Evolutionary conservation across 2,329 filamentous ascomycete genomes (phyloP), one percentile per base, ranked within the genome.

Genomic region (Cryphonectria nitschkei): DNA sequence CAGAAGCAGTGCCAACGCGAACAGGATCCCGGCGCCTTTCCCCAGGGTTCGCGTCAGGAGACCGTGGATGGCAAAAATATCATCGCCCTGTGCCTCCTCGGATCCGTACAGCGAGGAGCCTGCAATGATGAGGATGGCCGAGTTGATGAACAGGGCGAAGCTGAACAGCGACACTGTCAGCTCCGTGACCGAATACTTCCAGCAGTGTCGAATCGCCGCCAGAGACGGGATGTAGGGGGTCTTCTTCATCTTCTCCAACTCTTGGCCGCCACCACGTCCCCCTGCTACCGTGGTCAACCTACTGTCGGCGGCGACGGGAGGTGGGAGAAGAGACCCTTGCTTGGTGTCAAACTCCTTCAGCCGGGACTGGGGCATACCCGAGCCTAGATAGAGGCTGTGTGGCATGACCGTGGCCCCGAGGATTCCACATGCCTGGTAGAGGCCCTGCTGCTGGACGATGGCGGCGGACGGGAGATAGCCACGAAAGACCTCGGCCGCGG

Each of bases 61-160:
- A 52, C 85, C 80, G 81, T 97, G 91, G 75, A 97, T 97, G 50
- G 89, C 90, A 77, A 97, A 97, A 56, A 97, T 90, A 77, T 96
- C 91, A 1, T 93, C 93, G 61, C 89, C 84, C 8, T 85, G 82
- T 1, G 92, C 92, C 2, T 87, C 85, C 0, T 85, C 78, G 56
- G 87, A 87, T 3, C 86, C 80, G 77, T 91, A 94, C 0, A 97
- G 86, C 0, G 92, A 91, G 0, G 93, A 89, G 34, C 94, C 94
- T 0, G 94, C 91, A 16, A 94, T 90, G 75, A 96, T 94, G 19
- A 96, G 85, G 76, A 96, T 95, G 50, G 93, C 87, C 68, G 89
- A 92, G 82, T 96, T 96, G 76, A 95, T 92, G 76, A 96, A 96
- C 3, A 96, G 86, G 0, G 93, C 93, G 78, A 95, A 95, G 0